Percentiles rank a stretch among this genome's conserved stretches.
Conservation (phyloP, 2,329 filamentous ascomycete species). For the Myriosclerotinia scirpicola region DNA sequence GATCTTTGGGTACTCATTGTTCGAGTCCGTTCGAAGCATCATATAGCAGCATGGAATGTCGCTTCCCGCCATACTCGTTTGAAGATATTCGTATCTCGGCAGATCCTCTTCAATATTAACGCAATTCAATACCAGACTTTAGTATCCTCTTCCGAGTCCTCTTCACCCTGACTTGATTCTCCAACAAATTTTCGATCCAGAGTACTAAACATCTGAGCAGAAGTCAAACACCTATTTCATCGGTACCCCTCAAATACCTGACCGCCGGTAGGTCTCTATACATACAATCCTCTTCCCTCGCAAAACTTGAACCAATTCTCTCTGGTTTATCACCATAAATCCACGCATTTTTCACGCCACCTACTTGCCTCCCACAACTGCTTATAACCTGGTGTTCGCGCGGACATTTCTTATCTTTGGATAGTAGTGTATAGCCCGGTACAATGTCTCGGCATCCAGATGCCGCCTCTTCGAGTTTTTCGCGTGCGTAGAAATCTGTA, state of each 20-base stretch:
- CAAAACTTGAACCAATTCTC: background rate
- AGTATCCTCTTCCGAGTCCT: background rate
- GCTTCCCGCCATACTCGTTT: background rate
- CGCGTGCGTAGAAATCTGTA: background rate
- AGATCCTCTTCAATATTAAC: background rate
- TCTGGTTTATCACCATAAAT: slow-evolving; percentile 9
- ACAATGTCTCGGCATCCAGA: slow-evolving; percentile 4
- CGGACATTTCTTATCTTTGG: background rate
- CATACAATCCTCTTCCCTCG: slow-evolving; percentile 13
- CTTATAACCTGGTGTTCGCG: slow-evolving; percentile 20
- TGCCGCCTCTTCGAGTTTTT: background rate
- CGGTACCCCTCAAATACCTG: slow-evolving; percentile 8
- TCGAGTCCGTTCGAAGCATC: too few species aligned
- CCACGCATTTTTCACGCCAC: slow-evolving; percentile 12
- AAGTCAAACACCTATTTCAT: background rate
- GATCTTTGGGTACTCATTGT: too few species aligned
- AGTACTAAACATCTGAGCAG: background rate
- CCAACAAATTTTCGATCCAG: background rate
- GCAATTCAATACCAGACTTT: background rate
- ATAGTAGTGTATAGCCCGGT: slow-evolving; percentile 6
- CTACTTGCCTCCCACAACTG: slow-evolving; percentile 20
- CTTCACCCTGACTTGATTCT: background rate
- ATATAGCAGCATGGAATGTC: too few species aligned
- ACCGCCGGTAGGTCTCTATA: slow-evolving; percentile 2
- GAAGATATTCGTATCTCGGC: background rate